These are phyloP conservation scores for Boletus subcaerulescens DNA, from an alignment of 768 basidiomycete species.

Conservation along the genomic window DNA sequence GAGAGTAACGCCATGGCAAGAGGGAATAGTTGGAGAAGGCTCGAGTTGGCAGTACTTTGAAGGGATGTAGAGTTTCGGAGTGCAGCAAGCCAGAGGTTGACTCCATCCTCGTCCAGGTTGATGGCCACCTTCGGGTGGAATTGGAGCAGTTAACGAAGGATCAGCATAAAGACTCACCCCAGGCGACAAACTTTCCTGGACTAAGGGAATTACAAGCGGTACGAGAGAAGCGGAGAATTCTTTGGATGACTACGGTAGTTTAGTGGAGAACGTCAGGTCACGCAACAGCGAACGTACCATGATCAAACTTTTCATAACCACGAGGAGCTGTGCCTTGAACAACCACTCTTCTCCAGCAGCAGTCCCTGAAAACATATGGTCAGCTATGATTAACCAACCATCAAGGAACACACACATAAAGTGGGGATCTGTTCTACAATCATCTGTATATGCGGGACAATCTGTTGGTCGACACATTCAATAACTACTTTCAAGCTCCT, in stretches of 20 bases:
- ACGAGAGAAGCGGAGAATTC: constrained; percentile 56
- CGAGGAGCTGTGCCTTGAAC: constrained; percentile 68
- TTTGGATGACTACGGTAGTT: constrained; percentile 55
- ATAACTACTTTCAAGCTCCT: constrained; percentile 68
- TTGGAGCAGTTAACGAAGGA: neutral
- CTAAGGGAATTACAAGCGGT: constrained; percentile 56
- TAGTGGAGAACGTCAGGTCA: neutral
- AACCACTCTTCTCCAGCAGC: constrained; percentile 65
- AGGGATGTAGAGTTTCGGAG: constrained; percentile 62
- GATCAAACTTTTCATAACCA: constrained; percentile 66
- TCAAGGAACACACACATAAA: constrained; percentile 53
- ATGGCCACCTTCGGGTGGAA: constrained; percentile 49
- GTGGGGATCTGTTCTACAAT: constrained; percentile 65
- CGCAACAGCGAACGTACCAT: constrained; percentile 42
- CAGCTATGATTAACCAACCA: constrained; percentile 1
- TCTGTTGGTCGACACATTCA: constrained; percentile 50
- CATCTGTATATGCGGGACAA: constrained; percentile 59
- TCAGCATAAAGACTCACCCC: constrained; percentile 37
- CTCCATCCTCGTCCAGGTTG: constrained; percentile 75
- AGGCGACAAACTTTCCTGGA: constrained; percentile 61
- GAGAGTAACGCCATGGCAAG: constrained; percentile 56
- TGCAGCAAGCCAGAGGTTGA: constrained; percentile 71
- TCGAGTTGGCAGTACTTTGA: constrained; percentile 44
- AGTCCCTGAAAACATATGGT: constrained; percentile 49
- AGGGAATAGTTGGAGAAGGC: constrained; percentile 66